Percentiles rank a stretch among this genome's conserved stretches.
Evolutionary conservation across 352 stramenopile species (phyloP).

Genomic region (Pythium vanterpoolii): DNA sequence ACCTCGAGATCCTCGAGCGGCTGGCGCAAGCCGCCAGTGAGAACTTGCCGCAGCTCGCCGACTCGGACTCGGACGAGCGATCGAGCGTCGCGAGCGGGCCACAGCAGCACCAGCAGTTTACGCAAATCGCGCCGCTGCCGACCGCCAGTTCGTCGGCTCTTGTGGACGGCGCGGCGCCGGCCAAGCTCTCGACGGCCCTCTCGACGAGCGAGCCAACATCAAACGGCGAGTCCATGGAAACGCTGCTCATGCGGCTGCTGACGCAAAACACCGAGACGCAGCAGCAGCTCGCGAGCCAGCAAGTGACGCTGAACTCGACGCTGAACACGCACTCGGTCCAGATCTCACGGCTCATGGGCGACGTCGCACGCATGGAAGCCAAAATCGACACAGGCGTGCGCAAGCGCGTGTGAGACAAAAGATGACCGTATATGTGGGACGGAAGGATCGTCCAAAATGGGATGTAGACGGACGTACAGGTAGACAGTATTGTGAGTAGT

Average conservation of each 20-base stretch:
- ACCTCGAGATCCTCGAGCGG: conserved; percentile 66
- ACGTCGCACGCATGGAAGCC: conserved; percentile 75
- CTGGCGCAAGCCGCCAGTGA: conserved; percentile 54
- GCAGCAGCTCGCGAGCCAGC: conserved; percentile 73
- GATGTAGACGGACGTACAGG: background rate
- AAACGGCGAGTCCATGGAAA: conserved; percentile 51
- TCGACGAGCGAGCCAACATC: conserved; percentile 4
- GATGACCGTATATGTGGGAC: conserved; percentile 3
- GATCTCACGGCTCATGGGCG: conserved; percentile 71
- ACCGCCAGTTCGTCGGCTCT: too few species aligned
- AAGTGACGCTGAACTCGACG: conserved; percentile 64
- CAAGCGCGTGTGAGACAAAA: conserved; percentile 10
- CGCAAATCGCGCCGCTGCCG: conserved; percentile 35
- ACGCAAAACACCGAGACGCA: conserved; percentile 84
- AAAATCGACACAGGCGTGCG: conserved; percentile 52
- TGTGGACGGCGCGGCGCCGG: background rate
- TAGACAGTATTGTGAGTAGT: background rate
- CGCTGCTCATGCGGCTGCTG: conserved; percentile 72
- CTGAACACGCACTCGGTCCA: conserved; percentile 65
- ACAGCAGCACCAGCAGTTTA: conserved; percentile 10
- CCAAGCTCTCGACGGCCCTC: conserved; percentile 19
- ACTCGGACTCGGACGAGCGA: conserved; percentile 17
- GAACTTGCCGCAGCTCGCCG: conserved; percentile 35
- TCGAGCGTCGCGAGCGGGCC: background rate
- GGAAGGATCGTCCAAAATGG: too few species aligned